phyloP scores from a whole-genome alignment of 1,139 yeast genomes.

The Hyphopichia burtonii region DNA sequence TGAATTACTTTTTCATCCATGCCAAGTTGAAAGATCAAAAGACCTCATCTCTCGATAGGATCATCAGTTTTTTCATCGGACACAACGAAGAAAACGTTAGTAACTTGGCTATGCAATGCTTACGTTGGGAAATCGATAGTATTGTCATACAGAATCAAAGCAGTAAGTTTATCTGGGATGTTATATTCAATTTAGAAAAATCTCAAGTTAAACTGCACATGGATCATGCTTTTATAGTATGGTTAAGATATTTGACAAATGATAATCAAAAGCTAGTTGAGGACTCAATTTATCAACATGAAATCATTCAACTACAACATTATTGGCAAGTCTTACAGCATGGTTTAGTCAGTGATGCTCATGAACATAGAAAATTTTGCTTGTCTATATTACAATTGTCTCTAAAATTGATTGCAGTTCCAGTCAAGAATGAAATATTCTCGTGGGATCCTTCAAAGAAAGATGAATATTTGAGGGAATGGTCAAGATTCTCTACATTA shows the following conservation, averaged over 20 bases:
- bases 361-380: constrained; percentile 73
- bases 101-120: constrained; percentile 5
- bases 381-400: constrained; percentile 67
- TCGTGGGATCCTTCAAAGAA: constrained; percentile 41
- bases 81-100: constrained; percentile 33
- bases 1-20: constrained; percentile 1
- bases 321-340: constrained; percentile 64
- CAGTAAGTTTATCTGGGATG: constrained; percentile 40
- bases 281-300: constrained; percentile 26
- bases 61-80: constrained; percentile 22
- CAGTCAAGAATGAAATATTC: constrained; percentile 44
- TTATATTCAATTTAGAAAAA: constrained; percentile 35
- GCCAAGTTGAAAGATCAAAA: background rate
- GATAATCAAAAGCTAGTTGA: constrained; percentile 13
- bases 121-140: constrained; percentile 49
- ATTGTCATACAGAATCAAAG: constrained; percentile 22
- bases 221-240: constrained; percentile 49
- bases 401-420: constrained; percentile 41
- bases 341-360: constrained; percentile 56
- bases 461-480: constrained; percentile 44
- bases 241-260: constrained; percentile 51
- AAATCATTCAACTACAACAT: constrained; percentile 22
- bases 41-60: background rate
- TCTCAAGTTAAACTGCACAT: constrained; percentile 29
- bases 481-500: constrained; percentile 73